Evolutionary conservation across 768 basidiomycete species (phyloP).

Genomic region (Suillus clintonianus): DNA sequence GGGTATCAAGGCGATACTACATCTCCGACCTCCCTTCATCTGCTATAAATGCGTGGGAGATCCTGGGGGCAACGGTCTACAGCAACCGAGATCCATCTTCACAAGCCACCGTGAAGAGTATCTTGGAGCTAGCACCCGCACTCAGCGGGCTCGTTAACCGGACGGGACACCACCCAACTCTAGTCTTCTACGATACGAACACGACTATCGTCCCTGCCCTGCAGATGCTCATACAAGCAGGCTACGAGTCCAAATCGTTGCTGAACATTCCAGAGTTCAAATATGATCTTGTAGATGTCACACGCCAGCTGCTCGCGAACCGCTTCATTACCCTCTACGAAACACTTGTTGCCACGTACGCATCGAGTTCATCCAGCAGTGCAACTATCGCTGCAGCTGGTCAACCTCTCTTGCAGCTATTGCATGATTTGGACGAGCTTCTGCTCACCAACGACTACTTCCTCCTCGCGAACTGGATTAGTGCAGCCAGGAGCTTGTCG

Average conservation of each 20-base stretch:
- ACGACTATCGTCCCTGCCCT: slow-evolving; percentile 75
- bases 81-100: slow-evolving; percentile 34
- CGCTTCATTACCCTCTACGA: slow-evolving; percentile 36
- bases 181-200: slow-evolving; percentile 39
- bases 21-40: slow-evolving; percentile 25
- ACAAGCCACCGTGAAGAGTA: slow-evolving; percentile 39
- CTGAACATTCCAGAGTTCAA: slow-evolving; percentile 32
- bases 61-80: slow-evolving; percentile 40
- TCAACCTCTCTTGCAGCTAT: slow-evolving; percentile 29
- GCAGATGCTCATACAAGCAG: slow-evolving; percentile 56
- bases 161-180: slow-evolving; percentile 34
- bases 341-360: slow-evolving; percentile 31
- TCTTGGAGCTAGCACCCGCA: slow-evolving; percentile 38
- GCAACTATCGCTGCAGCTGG: slow-evolving; percentile 23
- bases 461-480: slow-evolving; percentile 38
- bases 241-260: slow-evolving; percentile 19
- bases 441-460: slow-evolving; percentile 34
- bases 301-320: slow-evolving; percentile 42
- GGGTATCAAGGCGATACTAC: slow-evolving; percentile 38
- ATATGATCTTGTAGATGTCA: slow-evolving; percentile 41
- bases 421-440: slow-evolving; percentile 36
- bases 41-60: slow-evolving; percentile 36
- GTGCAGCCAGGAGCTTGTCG: slow-evolving; percentile 32
- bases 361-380: slow-evolving; percentile 20
- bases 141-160: slow-evolving; percentile 35